Evolutionary conservation across 148 eudicot species (phyloP), one percentile per base, ranked within the genome.

Genomic region (Nepenthes gracilis): DNA sequence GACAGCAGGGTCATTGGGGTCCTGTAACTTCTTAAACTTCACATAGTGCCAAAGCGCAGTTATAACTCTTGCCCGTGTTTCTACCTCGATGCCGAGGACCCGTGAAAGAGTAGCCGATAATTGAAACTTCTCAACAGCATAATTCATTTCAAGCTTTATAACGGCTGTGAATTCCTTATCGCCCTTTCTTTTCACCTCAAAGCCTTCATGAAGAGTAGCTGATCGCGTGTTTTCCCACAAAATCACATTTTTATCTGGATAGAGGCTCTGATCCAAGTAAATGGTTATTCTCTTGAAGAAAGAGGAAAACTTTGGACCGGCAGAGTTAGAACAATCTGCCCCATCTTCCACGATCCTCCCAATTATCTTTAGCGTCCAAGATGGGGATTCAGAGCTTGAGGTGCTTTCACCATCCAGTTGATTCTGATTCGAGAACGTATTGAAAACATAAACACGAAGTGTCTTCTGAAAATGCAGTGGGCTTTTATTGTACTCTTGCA

Each of bases 31-130:
- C 70, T 76, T 84, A 71, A 63, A 47, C 75, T 82, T 93, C 33
- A 93, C 78, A 73, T 93, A 93, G 34, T 93, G 83, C 98, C 98
- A 93, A 57, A 93, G 71, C n/a, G 96, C 98, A 62, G 81, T 71
- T 66, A 86, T 62, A 60, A 88, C 75, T 64, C 85, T 74, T 9
- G 86, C 67, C n/a, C 89, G 88, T 37, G 98, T 86, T 69, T 93
- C 96, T 33, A 84, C 83, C 70, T 88, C 96, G 40, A 93, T 38
- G 48, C 98, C 98, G 69, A 93, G 78, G 49, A 77, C 85, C 72
- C 86, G 87, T 8, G 77, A 62, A 67, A 93, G 73, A 48, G 87
- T 75, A n/a, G 85, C 73, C 13, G 96, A 86, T 38, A 93, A 73
- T 64, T 73, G 80, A 60, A 77, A 84, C 67, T 83, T 93, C 70